Evolutionary conservation across 2,329 filamentous ascomycete species (phyloP).

Genomic region (Phaeosphaeriaceae sp.): DNA sequence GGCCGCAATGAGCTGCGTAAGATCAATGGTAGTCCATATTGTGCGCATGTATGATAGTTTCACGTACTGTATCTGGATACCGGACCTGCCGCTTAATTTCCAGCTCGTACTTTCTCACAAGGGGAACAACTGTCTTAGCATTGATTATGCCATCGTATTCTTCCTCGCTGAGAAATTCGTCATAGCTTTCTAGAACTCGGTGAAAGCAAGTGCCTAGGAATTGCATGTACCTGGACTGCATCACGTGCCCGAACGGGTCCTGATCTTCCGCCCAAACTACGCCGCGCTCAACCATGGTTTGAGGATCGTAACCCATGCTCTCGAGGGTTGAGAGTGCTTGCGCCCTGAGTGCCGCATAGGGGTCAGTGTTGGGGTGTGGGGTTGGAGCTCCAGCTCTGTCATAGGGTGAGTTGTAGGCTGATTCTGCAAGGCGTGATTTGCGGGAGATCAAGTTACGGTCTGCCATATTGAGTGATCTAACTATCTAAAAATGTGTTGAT

Average conservation of each 20-base stretch:
- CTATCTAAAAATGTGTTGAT: too few species aligned
- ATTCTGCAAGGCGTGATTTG: constrained; percentile 18
- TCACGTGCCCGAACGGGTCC: constrained; percentile 26
- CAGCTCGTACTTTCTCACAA: constrained; percentile 17
- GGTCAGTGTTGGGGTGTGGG: constrained; percentile 20
- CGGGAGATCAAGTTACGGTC: background rate
- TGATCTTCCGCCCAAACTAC: constrained; percentile 27
- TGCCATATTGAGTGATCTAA: background rate
- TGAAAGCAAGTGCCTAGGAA: constrained; percentile 18
- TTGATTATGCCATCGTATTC: constrained; percentile 22
- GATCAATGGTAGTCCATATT: background rate
- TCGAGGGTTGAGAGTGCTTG: constrained; percentile 17
- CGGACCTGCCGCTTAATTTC: constrained; percentile 21
- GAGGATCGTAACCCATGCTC: constrained; percentile 23
- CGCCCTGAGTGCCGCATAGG: constrained; percentile 15
- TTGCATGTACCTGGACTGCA: constrained; percentile 20
- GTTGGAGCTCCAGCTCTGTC: constrained; percentile 9
- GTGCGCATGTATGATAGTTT: background rate
- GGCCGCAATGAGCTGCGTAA: constrained; percentile 20
- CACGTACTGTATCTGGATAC: constrained; percentile 26
- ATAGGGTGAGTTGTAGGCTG: constrained; percentile 26
- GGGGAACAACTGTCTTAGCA: constrained; percentile 15
- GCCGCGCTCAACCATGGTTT: constrained; percentile 26
- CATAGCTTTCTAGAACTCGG: constrained; percentile 25
- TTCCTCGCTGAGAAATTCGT: constrained; percentile 16